phyloP scores from a whole-genome alignment of 306 rosid species.

The Amphicarpaea edgeworthii region DNA sequence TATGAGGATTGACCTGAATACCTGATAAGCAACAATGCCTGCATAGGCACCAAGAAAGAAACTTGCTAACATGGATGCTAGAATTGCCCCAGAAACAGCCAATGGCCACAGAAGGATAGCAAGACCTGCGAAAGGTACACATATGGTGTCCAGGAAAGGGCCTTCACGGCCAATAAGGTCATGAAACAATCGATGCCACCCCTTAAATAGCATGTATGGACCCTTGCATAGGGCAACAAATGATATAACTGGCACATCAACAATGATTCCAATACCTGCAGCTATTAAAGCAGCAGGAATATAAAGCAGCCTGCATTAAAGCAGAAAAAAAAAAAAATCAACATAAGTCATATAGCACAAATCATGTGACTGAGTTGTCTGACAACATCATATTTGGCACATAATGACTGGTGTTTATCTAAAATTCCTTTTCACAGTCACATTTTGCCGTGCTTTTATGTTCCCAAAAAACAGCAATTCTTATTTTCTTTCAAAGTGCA shows the following conservation, averaged over 20 bases:
- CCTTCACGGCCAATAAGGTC: slow-evolving; percentile 99
- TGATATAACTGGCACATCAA: slow-evolving; percentile 81
- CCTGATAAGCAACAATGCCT: slow-evolving; percentile 89
- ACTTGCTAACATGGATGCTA: slow-evolving; percentile 75
- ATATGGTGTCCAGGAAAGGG: slow-evolving; percentile 97
- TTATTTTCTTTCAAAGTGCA: slow-evolving; percentile 9
- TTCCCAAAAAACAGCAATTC: too few relatives aligned
- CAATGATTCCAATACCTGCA: slow-evolving; percentile 67
- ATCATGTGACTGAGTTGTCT: not conserved
- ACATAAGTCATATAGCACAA: slow-evolving; percentile 15
- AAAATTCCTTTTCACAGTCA: too few relatives aligned
- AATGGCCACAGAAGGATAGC: slow-evolving; percentile 94
- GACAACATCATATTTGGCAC: not conserved
- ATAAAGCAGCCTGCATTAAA: slow-evolving; percentile 70
- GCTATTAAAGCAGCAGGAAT: slow-evolving; percentile 81
- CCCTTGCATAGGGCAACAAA: slow-evolving; percentile 75
- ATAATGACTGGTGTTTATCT: not conserved
- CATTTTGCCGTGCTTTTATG: too few relatives aligned
- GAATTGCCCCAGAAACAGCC: slow-evolving; percentile 82
- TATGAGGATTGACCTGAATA: slow-evolving; percentile 67
- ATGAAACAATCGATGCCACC: slow-evolving; percentile 94
- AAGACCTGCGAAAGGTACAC: slow-evolving; percentile 98
- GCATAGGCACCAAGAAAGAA: slow-evolving; percentile 86
- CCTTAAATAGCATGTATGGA: slow-evolving; percentile 89
- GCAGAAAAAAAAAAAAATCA: slow-evolving; percentile 16